Evolutionary conservation across 371 early-diverging fungal species (phyloP).

Genomic region (Entomophthora muscae): DNA sequence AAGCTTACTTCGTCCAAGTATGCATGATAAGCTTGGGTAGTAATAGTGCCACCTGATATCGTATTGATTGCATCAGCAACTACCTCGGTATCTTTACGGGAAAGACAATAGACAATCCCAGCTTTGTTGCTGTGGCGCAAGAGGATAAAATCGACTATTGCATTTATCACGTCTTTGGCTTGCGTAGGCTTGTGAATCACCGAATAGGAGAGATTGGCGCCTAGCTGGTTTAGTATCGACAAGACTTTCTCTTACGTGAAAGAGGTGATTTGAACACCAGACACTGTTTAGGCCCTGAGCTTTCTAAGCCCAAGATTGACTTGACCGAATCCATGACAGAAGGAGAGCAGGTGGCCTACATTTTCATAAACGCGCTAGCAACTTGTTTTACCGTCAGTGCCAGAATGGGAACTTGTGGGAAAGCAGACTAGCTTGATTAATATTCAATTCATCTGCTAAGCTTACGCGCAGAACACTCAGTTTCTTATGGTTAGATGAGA

Average conservation of each 20-base stretch:
- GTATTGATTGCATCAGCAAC: constrained; percentile 48
- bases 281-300: background rate
- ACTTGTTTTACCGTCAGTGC: constrained; percentile 86
- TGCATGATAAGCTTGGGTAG: constrained; percentile 81
- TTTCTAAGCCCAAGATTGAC: background rate
- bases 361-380: background rate
- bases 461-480: background rate
- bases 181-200: constrained; percentile 18
- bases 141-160: constrained; percentile 65
- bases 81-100: constrained; percentile 76
- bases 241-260: background rate
- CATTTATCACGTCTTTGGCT: constrained; percentile 27
- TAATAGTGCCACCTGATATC: constrained; percentile 22
- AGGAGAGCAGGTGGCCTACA: constrained; percentile 1
- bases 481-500: background rate
- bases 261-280: background rate
- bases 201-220: constrained; percentile 63
- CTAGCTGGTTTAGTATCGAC: background rate
- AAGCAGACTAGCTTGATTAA: constrained; percentile 14
- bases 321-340: background rate
- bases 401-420: constrained; percentile 81
- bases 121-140: constrained; percentile 44
- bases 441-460: background rate
- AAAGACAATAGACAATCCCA: constrained; percentile 97
- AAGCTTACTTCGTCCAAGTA: constrained; percentile 40